These are phyloP conservation scores for Penicillium subrubescens DNA, from an alignment of 495 filamentous ascomycete genomes.

Conservation along the genomic window DNA sequence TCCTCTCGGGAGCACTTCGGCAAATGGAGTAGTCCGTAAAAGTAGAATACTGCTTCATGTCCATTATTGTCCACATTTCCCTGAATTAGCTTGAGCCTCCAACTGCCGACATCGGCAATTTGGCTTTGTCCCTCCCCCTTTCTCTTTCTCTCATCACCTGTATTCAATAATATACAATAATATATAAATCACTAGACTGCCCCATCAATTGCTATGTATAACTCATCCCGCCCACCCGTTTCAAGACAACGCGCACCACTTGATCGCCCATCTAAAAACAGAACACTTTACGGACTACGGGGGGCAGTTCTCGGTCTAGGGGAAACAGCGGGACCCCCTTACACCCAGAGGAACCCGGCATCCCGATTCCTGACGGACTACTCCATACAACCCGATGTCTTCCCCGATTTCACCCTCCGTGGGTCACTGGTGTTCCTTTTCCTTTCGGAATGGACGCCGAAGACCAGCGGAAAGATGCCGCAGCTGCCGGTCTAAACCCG, in stretches of 20 bases:
- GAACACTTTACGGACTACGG: neutral
- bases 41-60: neutral
- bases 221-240: neutral
- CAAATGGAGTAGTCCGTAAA: neutral
- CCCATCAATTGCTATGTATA: neutral
- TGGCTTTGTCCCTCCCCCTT: neutral
- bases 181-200: neutral
- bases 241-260: neutral
- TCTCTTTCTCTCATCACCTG: neutral
- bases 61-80: neutral
- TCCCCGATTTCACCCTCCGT: neutral
- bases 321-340: neutral
- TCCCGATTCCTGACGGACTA: slow-evolving; percentile 1
- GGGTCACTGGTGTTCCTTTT: neutral
- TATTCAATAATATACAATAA: neutral
- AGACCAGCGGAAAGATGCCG: neutral
- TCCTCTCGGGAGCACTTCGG: neutral
- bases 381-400: slow-evolving; percentile 4
- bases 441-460: neutral
- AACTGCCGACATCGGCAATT: slow-evolving; percentile 2
- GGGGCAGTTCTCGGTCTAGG: neutral
- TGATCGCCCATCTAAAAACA: neutral
- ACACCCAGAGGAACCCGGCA: neutral
- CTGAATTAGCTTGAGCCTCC: neutral
- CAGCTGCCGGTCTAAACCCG: neutral